Conservation (phyloP, 1,139 yeast species). For the Kurtzmaniella quercitrusa region DNA sequence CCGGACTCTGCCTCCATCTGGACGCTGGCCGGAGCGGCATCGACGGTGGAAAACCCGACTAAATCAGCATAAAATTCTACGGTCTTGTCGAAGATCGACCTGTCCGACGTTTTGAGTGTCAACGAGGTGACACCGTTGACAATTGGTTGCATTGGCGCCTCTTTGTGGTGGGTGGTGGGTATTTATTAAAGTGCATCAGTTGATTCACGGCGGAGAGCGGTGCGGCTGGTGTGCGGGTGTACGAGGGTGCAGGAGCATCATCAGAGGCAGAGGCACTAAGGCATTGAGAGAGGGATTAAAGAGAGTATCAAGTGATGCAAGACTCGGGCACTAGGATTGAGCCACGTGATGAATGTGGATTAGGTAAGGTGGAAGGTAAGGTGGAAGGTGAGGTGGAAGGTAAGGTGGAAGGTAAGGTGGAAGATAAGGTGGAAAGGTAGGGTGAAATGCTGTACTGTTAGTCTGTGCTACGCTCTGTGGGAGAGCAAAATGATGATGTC, state of each 20-base stretch:
- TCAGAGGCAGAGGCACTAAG: not conserved
- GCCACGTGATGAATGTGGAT: no score
- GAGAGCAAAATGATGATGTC: no score
- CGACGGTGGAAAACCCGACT: constrained; percentile 36
- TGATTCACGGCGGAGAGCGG: constrained; percentile 1
- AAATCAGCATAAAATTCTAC: constrained; percentile 43
- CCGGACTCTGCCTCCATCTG: constrained; percentile 31
- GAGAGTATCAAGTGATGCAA: no score
- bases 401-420: no score
- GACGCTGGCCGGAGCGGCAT: constrained; percentile 18
- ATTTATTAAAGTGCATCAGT: not conserved
- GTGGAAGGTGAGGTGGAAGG: no score
- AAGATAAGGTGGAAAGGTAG: no score
- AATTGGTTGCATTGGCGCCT: constrained; percentile 19
- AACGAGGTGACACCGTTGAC: constrained; percentile 51
- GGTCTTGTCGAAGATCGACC: constrained; percentile 30
- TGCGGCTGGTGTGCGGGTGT: not conserved
- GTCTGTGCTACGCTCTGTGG: no score
- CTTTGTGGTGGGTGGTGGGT: not conserved
- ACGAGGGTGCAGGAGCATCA: not conserved
- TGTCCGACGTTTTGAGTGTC: constrained; percentile 39
- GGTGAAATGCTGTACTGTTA: no score
- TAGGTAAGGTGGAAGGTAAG: no score
- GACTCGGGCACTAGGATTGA: no score
- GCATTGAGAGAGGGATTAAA: no score